Evolutionary conservation across 768 basidiomycete species (phyloP).

Genomic region (Kwoniella bestiolae): DNA sequence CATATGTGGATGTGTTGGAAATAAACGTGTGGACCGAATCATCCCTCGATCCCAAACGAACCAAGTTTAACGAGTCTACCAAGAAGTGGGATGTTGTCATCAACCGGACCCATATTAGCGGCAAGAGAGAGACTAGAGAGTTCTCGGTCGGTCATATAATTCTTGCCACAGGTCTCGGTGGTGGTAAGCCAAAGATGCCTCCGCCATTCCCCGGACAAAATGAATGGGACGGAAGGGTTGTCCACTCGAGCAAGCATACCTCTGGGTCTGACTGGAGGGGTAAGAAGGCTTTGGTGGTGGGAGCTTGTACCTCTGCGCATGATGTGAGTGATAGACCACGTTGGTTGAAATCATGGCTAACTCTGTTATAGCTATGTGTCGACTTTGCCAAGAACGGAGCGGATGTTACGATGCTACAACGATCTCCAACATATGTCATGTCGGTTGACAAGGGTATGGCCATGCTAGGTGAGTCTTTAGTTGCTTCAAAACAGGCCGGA

Average conservation of each 20-base stretch:
- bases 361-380: slow-evolving; percentile 32
- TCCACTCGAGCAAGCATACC: slow-evolving; percentile 44
- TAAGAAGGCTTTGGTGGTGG: slow-evolving; percentile 47
- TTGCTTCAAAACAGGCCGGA: not conserved
- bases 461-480: slow-evolving; percentile 22
- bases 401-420: slow-evolving; percentile 49
- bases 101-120: slow-evolving; percentile 23
- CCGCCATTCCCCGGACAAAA: slow-evolving; percentile 42
- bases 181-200: slow-evolving; percentile 62
- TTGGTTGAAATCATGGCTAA: too few relatives aligned
- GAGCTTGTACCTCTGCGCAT: slow-evolving; percentile 46
- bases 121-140: slow-evolving; percentile 49
- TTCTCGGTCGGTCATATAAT: slow-evolving; percentile 62
- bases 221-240: slow-evolving; percentile 37
- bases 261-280: slow-evolving; percentile 47
- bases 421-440: slow-evolving; percentile 50
- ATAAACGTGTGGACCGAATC: slow-evolving; percentile 67
- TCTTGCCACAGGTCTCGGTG: slow-evolving; percentile 65
- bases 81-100: slow-evolving; percentile 57
- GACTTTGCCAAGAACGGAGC: slow-evolving; percentile 49
- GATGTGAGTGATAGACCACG: slow-evolving; percentile 36
- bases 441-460: slow-evolving; percentile 41
- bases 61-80: slow-evolving; percentile 39
- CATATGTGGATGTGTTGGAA: slow-evolving; percentile 67
- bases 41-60: slow-evolving; percentile 37